Base-by-base conservation (phyloP, 2,329 filamentous ascomycete genomes). In the Phaeoacremonium minimum region DNA sequence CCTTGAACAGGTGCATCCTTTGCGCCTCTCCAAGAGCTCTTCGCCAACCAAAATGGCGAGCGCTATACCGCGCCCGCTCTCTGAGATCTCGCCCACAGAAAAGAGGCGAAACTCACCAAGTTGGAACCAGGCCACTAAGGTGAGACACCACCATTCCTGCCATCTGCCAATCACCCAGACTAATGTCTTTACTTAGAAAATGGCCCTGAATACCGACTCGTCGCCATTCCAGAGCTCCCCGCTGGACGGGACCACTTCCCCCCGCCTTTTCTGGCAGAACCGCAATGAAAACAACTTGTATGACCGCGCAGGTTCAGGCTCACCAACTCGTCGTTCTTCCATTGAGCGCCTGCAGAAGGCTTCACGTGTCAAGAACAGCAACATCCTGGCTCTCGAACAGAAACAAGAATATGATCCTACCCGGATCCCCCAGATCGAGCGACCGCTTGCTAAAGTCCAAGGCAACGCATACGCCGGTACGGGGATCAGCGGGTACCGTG, bases 331-430 rank as follows among this genome's bases (percentile, higher is more conserved):
- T 53, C 83, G 91, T 56, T 87, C 87, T 31, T 97, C 91, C 14
- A 90, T 98, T 48, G 93, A 98, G 73, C 90, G 90, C 55, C 75
- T 98, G 41, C 94, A 96, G 67, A 87, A 84, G 58, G 90, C 89
- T 19, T 95, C 91, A 37, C 85, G 93, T 42, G 93, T 98, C 53
- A 95, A 91, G 74, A 97, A 95, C 69, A 96, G 91, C 75, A 95
- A 84, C 66, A 96, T 97, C 73, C 87, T 95, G 58, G 89, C 88
- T 29, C 84, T 90, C 37, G 90, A 96, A 64, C 85, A 89, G 56
- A 90, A 90, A 65, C 80, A 89, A 59, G 86, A 94, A 67, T 96
- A 96, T 69, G 88, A 96, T 60, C 88, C 90, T 18, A 76, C 83
- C 38, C 78, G 80, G 47, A 65, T 89, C 37, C 84, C 85, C 31